phyloP scores from a whole-genome alignment of 805 yeast genomes.

The Starmera pachycereana region DNA sequence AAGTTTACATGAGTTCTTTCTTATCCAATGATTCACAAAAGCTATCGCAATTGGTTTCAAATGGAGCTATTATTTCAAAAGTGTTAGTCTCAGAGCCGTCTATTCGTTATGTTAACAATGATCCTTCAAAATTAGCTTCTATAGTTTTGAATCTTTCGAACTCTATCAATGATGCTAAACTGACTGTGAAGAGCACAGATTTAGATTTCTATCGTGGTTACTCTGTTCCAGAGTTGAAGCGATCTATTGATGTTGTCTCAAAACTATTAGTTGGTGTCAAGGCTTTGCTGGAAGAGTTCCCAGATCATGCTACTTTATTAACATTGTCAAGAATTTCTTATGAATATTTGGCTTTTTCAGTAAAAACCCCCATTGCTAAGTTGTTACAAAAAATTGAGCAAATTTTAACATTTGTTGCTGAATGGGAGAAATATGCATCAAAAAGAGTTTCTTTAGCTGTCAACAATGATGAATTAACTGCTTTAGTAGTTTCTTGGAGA shows the following conservation, averaged over 20 bases:
- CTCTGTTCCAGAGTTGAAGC: slow-evolving; percentile 47
- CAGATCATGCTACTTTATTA: slow-evolving; percentile 85
- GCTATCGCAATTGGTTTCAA: slow-evolving; percentile 23
- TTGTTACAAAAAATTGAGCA: slow-evolving; percentile 79
- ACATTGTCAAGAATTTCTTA: slow-evolving; percentile 52
- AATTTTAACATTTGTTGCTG: slow-evolving; percentile 68
- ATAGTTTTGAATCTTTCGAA: slow-evolving; percentile 23
- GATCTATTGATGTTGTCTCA: slow-evolving; percentile 41
- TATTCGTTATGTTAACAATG: slow-evolving; percentile 2
- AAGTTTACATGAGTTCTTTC: slow-evolving; percentile 36
- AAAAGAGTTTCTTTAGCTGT: slow-evolving; percentile 54
- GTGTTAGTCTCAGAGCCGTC: slow-evolving; percentile 10
- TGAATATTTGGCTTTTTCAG: slow-evolving; percentile 56
- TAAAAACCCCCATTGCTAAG: slow-evolving; percentile 65
- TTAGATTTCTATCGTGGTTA: slow-evolving; percentile 57
- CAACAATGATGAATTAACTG: slow-evolving; percentile 48
- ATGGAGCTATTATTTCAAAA: slow-evolving; percentile 29
- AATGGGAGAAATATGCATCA: slow-evolving; percentile 92
- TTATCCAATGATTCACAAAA: slow-evolving; percentile 8
- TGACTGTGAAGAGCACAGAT: slow-evolving; percentile 23
- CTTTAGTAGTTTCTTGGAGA: slow-evolving; percentile 83
- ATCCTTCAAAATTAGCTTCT: slow-evolving; percentile 24
- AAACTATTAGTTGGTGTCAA: slow-evolving; percentile 34
- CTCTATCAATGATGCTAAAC: slow-evolving; percentile 21
- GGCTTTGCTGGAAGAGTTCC: slow-evolving; percentile 61